Evolutionary conservation across 2,329 filamentous ascomycete genomes (phyloP).

Genomic region (Cephalotrichum gorgonifer): DNA sequence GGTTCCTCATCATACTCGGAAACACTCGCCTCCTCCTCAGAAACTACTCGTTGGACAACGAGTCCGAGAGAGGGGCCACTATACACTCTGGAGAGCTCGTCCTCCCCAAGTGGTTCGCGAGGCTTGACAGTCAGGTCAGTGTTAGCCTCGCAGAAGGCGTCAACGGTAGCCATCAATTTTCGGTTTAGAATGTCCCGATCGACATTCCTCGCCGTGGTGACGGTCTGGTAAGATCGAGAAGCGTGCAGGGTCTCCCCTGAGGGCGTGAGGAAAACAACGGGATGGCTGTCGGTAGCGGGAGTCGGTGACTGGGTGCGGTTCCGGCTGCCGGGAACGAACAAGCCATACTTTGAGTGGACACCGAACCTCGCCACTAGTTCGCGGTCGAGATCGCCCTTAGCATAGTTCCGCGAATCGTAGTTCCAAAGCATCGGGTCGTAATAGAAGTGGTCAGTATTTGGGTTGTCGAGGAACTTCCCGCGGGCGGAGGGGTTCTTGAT

Average conservation of each 20-base stretch:
- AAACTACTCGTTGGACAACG: neutral
- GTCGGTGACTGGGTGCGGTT: slow-evolving; percentile 31
- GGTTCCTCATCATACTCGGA: neutral
- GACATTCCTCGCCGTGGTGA: slow-evolving; percentile 21
- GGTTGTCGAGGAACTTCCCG: slow-evolving; percentile 41
- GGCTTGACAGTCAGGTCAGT: slow-evolving; percentile 15
- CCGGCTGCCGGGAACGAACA: slow-evolving; percentile 36
- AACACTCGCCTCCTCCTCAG: neutral
- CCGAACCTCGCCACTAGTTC: slow-evolving; percentile 35
- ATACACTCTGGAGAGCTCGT: slow-evolving; percentile 4
- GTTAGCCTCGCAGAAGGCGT: slow-evolving; percentile 25
- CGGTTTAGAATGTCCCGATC: slow-evolving; percentile 21
- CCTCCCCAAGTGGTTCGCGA: slow-evolving; percentile 14
- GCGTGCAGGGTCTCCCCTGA: slow-evolving; percentile 36
- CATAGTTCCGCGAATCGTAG: slow-evolving; percentile 39
- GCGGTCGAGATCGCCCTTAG: slow-evolving; percentile 39
- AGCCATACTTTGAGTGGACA: slow-evolving; percentile 42
- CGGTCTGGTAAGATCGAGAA: slow-evolving; percentile 31
- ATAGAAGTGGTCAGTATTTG: slow-evolving; percentile 43
- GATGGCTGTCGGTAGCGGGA: slow-evolving; percentile 32
- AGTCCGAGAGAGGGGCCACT: slow-evolving; percentile 7
- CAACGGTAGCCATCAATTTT: slow-evolving; percentile 23
- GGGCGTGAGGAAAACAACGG: slow-evolving; percentile 38
- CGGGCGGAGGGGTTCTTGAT: slow-evolving; percentile 41
- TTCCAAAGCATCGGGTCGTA: slow-evolving; percentile 42